These are phyloP conservation scores for Leccinellum rugosiceps DNA, from an alignment of 768 basidiomycete species.

Conservation along the genomic window DNA sequence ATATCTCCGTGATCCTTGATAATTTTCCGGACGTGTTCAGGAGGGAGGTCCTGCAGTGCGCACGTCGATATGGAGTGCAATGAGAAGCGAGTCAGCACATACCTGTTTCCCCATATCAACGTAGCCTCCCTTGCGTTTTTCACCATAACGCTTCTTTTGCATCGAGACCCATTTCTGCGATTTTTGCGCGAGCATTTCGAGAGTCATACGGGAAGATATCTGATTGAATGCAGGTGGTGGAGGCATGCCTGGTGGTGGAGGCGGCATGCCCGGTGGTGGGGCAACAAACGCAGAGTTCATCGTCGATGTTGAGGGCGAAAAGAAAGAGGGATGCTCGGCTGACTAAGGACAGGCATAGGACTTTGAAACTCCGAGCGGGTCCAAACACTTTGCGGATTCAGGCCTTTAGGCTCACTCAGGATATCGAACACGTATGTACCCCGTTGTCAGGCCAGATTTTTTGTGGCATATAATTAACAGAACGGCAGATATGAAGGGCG, in stretches of 20 bases:
- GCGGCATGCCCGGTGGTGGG: conserved; percentile 43
- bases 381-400: neutral
- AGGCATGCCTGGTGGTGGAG: conserved; percentile 41
- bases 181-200: conserved; percentile 82
- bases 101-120: conserved; percentile 95
- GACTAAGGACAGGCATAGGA: conserved; percentile 17
- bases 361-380: conserved; percentile 11
- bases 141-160: conserved; percentile 90
- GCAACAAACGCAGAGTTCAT: conserved; percentile 33
- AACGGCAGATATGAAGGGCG: too few relatives aligned
- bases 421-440: too few relatives aligned
- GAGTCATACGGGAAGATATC: conserved; percentile 44
- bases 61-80: conserved; percentile 4
- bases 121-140: conserved; percentile 84
- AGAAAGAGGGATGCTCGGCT: conserved; percentile 20
- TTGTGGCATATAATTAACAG: neutral
- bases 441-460: too few relatives aligned
- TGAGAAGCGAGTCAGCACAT: conserved; percentile 20
- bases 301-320: conserved; percentile 30
- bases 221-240: conserved; percentile 33
- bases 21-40: conserved; percentile 98
- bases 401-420: too few relatives aligned
- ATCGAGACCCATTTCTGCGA: conserved; percentile 95
- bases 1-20: conserved; percentile 99
- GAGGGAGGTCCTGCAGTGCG: conserved; percentile 74